Percentiles rank a stretch among this genome's conserved stretches.
These are phyloP conservation scores for Ceratocystis harringtonii DNA, from an alignment of 2,329 filamentous ascomycete species.

Conservation along the genomic window DNA sequence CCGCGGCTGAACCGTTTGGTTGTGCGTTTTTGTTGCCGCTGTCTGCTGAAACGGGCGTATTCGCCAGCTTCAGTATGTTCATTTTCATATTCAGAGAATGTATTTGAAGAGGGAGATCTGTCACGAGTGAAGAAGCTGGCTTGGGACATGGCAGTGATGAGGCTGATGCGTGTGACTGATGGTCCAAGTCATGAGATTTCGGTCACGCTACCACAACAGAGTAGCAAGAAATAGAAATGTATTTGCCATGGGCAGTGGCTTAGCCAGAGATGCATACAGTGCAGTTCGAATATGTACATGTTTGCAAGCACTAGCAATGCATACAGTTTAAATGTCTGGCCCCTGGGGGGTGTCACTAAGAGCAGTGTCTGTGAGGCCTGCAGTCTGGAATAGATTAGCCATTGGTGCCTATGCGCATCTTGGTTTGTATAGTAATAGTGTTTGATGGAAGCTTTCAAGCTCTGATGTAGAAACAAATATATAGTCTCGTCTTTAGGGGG, in stretches of 20 bases:
- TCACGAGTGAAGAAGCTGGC: conserved; percentile 11
- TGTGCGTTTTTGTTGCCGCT: neutral
- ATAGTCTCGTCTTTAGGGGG: too few relatives aligned
- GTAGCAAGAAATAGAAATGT: too few relatives aligned
- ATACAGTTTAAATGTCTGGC: neutral
- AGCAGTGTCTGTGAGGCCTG: neutral
- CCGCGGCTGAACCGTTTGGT: neutral
- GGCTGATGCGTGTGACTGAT: neutral
- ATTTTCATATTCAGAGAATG: neutral
- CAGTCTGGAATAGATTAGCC: neutral
- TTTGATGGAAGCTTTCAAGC: neutral
- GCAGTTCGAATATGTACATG: too few relatives aligned
- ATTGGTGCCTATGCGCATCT: neutral
- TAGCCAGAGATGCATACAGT: too few relatives aligned
- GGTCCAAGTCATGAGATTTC: neutral
- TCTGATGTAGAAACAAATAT: too few relatives aligned
- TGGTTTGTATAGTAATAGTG: neutral
- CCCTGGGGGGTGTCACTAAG: too few relatives aligned
- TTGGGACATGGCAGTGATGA: conserved; percentile 6
- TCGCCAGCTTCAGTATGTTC: neutral
- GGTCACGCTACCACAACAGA: too few relatives aligned
- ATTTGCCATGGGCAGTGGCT: too few relatives aligned
- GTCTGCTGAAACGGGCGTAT: neutral
- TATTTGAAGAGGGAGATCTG: conserved; percentile 1
- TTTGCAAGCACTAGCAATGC: too few relatives aligned